Conservation (phyloP, 2,329 filamentous ascomycete genomes). For the Aspergillus sp. region DNA sequence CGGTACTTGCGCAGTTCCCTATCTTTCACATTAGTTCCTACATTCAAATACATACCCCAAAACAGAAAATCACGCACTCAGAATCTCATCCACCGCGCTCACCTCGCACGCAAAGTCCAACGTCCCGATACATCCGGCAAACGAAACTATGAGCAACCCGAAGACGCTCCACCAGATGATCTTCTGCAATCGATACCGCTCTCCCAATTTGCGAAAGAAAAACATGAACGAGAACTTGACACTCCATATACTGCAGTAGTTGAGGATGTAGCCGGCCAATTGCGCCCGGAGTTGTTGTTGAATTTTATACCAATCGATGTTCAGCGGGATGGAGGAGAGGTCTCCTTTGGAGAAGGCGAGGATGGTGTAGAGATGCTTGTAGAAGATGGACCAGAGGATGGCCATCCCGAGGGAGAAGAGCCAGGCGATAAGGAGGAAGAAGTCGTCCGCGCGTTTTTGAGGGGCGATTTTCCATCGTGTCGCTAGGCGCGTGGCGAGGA, state of each 20-base stretch:
- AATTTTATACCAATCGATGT: neutral
- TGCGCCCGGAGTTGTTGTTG: neutral
- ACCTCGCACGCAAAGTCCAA: constrained; percentile 3
- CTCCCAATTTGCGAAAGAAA: constrained; percentile 3
- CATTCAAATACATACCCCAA: neutral
- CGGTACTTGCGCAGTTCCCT: neutral
- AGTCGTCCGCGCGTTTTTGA: neutral
- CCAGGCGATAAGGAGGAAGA: neutral
- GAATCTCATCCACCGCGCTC: neutral
- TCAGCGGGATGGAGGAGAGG: neutral
- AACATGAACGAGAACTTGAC: constrained; percentile 7
- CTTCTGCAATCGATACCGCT: constrained; percentile 3
- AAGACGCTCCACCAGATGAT: constrained; percentile 6
- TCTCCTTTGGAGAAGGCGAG: neutral
- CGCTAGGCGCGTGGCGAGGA: neutral
- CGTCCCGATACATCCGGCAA: neutral
- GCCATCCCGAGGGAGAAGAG: neutral
- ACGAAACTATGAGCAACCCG: neutral
- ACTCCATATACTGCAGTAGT: neutral
- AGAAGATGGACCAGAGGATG: neutral
- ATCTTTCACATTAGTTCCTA: neutral
- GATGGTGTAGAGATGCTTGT: neutral
- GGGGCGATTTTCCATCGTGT: neutral
- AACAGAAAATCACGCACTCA: neutral
- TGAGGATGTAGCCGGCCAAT: constrained; percentile 3